Percentiles rank a stretch among this genome's conserved stretches.
These are phyloP conservation scores for Penicillium waksmanii DNA, from an alignment of 495 filamentous ascomycete species.

Conservation along the genomic window DNA sequence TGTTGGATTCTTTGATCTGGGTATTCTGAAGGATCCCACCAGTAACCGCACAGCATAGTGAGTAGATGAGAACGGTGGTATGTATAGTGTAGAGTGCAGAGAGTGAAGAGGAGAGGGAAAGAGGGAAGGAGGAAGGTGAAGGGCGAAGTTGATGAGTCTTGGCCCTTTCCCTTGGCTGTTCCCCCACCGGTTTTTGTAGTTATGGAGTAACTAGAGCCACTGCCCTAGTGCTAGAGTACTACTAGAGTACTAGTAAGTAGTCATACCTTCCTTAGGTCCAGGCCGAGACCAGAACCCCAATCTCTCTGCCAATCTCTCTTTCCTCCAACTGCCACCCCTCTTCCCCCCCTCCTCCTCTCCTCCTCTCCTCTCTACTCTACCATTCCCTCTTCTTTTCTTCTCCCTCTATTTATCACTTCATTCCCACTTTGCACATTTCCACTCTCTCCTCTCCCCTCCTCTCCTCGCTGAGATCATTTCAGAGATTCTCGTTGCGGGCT, in stretches of 20 bases:
- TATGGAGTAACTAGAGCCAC: no score
- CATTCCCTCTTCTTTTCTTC: constrained; percentile 6
- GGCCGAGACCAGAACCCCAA: no score
- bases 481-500: constrained; percentile 10
- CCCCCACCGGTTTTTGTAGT: no score
- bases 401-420: constrained; percentile 10
- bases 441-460: constrained; percentile 3
- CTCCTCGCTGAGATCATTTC: not conserved
- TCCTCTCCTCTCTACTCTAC: constrained; percentile 28
- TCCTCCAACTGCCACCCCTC: constrained; percentile 14
- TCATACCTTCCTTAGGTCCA: no score
- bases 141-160: no score
- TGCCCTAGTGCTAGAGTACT: no score
- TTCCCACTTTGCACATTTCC: constrained; percentile 7
- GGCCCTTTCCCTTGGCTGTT: no score
- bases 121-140: no score
- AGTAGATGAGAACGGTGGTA: not conserved
- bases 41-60: not conserved
- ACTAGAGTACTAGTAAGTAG: no score
- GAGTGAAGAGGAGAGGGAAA: no score
- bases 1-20: not conserved
- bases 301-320: no score
- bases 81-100: no score
- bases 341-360: constrained; percentile 9
- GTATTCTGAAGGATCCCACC: not conserved